Evolutionary conservation across 2,329 filamentous ascomycete species (phyloP), one percentile per base, ranked within the genome.

Genomic region (Exophiala sideris): DNA sequence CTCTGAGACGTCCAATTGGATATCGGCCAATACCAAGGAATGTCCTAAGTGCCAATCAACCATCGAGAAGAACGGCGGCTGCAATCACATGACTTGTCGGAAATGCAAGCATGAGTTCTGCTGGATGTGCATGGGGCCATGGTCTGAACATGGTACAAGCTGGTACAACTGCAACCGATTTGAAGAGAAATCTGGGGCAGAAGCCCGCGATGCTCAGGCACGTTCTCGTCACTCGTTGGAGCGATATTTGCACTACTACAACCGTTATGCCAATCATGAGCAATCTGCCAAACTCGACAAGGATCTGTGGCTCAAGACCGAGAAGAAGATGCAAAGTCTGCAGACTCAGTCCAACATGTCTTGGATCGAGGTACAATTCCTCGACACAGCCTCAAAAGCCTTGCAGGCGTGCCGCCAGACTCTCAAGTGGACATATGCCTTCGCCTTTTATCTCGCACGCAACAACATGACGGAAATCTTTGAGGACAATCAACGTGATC

Each of bases 111-210:
- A 96, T 67, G 91, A 96, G 67, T 96, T 99, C 67, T 99, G 94
- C 75, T 99, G 94, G 94, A 97, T 99, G 88, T 99, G 94, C 68
- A 99, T 99, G 94, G 94, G 94, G 0, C 78, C 96, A 1, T 99
- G 94, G 94, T 95, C 91, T 1, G 94, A 99, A 72, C 94, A 99
- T 69, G 94, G 94, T 59, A 99, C 92, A 3, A 96, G 90, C 73
- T 99, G 94, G 94, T 99, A 99, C 78, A 99, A 96, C 72, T 99
- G 94, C 80, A 99, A 96, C 69, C 82, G 94, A 7, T 99, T 87
- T 65, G 94, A 99, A 68, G 94, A 97, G 75, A 96, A 94, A 79
- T 95, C 89, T 61, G 94, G 94, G 1, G 79, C 84, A 0, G 91
- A 96, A 52, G 94, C 94, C 3, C 82, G 94, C 34, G 91, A 95